A percentile compares a stretch with the other conserved stretches of the same genome.
phyloP scores from a whole-genome alignment of 371 early-diverging fungal species.

The Dichotomocladium elegans region DNA sequence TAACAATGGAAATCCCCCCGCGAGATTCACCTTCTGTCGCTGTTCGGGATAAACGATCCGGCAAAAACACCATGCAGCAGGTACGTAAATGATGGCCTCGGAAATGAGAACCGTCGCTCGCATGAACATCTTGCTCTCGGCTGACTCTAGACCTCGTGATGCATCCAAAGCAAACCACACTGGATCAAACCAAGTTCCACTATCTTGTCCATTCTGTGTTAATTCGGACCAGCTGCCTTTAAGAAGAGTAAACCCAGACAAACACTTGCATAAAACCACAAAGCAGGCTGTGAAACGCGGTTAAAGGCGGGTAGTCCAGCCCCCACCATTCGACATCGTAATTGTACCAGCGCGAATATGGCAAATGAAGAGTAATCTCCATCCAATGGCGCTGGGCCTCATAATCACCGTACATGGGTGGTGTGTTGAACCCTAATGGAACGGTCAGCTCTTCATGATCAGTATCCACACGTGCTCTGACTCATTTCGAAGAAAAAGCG shows the following conservation, averaged over 20 bases:
- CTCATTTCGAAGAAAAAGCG: not conserved
- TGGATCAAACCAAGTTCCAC: conserved; percentile 74
- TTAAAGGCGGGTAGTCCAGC: conserved; percentile 95
- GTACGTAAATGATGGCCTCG: conserved; percentile 74
- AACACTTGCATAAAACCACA: conserved; percentile 72
- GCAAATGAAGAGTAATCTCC: conserved; percentile 84
- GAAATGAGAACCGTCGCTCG: conserved; percentile 75
- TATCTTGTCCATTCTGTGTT: conserved; percentile 16
- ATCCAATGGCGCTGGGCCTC: conserved; percentile 98
- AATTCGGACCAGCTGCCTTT: not conserved
- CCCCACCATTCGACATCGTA: conserved; percentile 92
- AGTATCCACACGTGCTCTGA: not conserved
- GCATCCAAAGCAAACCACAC: conserved; percentile 79
- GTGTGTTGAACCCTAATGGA: conserved; percentile 32
- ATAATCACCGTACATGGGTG: conserved; percentile 92
- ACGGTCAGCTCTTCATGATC: no score
- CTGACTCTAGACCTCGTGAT: conserved; percentile 82
- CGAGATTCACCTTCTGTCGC: conserved; percentile 16
- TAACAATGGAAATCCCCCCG: not conserved
- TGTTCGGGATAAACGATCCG: conserved; percentile 32
- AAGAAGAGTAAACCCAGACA: not conserved
- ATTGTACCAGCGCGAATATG: conserved; percentile 79
- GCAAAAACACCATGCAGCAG: conserved; percentile 65
- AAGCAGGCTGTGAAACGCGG: conserved; percentile 87
- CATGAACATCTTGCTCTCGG: conserved; percentile 82